These are phyloP conservation scores for Zostera marina DNA, from an alignment of 116 monocot genomes.

Conservation along the genomic window DNA sequence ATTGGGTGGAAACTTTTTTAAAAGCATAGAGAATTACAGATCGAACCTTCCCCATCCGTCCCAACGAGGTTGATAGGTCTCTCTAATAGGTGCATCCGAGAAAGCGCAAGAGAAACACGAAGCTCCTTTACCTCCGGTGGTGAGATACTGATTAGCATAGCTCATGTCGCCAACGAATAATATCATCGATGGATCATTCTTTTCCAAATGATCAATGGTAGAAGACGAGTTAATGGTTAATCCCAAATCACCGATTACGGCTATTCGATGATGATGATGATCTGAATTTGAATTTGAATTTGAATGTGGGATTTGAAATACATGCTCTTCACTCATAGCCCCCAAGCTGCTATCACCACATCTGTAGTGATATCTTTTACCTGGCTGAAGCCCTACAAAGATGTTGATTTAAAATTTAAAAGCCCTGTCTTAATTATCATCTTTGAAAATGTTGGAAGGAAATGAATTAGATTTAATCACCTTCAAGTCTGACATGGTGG, in stretches of 20 bases:
- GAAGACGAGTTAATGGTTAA: slow-evolving; percentile 66
- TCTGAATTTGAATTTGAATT: slow-evolving; percentile 1
- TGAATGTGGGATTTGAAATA: slow-evolving; percentile 41
- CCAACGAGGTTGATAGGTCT: slow-evolving; percentile 83
- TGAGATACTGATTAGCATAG: slow-evolving; percentile 78
- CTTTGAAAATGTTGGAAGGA: background rate
- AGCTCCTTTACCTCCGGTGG: slow-evolving; percentile 71
- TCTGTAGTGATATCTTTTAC: slow-evolving; percentile 58
- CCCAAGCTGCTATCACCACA: slow-evolving; percentile 62
- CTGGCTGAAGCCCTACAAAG: slow-evolving; percentile 41
- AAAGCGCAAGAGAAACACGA: slow-evolving; percentile 76
- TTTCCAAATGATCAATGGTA: slow-evolving; percentile 50
- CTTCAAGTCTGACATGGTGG: slow-evolving; percentile 78
- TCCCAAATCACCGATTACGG: slow-evolving; percentile 74
- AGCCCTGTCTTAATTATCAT: background rate
- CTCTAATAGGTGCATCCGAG: slow-evolving; percentile 66
- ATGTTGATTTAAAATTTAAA: background rate
- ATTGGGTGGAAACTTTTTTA: background rate
- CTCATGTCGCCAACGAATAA: slow-evolving; percentile 70
- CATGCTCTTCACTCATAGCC: slow-evolving; percentile 50
- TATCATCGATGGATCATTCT: slow-evolving; percentile 60
- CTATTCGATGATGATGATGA: slow-evolving; percentile 40
- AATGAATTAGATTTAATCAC: slow-evolving; percentile 13
- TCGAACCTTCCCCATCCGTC: slow-evolving; percentile 87
- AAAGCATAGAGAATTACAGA: background rate